Evolutionary conservation across 1,139 yeast species (phyloP), one percentile per base, ranked within the genome.

Genomic region (Debaryomycetaceae sp.): DNA sequence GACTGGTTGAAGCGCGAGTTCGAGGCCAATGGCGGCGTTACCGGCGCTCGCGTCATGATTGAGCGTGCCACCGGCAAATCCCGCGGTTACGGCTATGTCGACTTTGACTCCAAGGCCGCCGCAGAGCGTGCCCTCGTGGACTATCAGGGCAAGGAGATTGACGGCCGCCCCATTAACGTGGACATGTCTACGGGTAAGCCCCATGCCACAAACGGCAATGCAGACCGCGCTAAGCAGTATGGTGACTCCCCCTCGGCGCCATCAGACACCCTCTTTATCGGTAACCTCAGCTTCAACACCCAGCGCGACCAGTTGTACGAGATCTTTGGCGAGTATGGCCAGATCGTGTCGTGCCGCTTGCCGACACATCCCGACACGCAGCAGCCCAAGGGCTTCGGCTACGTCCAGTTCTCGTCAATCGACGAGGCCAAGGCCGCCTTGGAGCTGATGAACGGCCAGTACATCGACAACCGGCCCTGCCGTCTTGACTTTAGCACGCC

Each of bases 351-450:
- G 37, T 87, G 87, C 48, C 78, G 98, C 68, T 68, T 90, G 46
- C 98, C 98, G 58, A 87, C 97, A 29, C 93, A 87, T 64, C 97
- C 95, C 52, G 97, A 87, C 60, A 86, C 97, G 42, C 94, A 86
- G 58, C 96, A 87, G 65, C 94, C 95, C 58, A 90, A 90, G 74
- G 98, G 98, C 44, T 90, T 90, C 65, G 98, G 97, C 43, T 90
- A 90, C 62, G 95, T 90, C 36, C 97, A 90, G 67, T 87, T 74
- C 55, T 68, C 80, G 25, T 68, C 78, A 32, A 66, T 81, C 40
- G 97, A 87, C 30, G 95, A 85, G 55, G 97, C 98, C 43, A 75
- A 80, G 63, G 73, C 77, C 38, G 97, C 97, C 35, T 64, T 82
- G 43, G 87, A 80, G 41, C 87, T 81, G 35, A 62, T 87, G 59